Evolutionary conservation across 257 asterid species (phyloP).

Genomic region (Echites panduratus): DNA sequence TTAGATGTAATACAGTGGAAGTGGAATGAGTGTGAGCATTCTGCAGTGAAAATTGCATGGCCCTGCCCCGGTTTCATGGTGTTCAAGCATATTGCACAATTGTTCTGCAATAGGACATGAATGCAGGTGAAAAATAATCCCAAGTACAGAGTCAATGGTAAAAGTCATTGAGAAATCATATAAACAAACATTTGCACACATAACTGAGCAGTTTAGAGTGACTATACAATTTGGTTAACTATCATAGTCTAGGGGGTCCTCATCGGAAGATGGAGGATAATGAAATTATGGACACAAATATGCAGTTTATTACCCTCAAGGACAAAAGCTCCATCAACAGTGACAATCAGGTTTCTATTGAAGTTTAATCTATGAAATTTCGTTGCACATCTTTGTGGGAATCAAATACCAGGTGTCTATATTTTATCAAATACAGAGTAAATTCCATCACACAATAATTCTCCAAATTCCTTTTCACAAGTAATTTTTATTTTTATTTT

Average conservation of each 20-base stretch:
- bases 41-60: slow-evolving; percentile 91
- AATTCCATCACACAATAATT: not conserved
- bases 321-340: not conserved
- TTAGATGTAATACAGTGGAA: slow-evolving; percentile 81
- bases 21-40: slow-evolving; percentile 90
- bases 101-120: slow-evolving; percentile 39
- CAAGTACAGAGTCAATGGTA: not conserved
- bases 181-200: not conserved
- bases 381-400: not conserved
- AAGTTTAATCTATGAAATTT: too few species aligned
- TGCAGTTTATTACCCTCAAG: not conserved
- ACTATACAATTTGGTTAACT: not conserved
- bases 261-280: not conserved
- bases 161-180: not conserved
- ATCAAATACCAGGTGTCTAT: not conserved
- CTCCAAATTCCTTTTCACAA: not conserved
- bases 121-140: slow-evolving; percentile 9
- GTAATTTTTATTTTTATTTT: not conserved
- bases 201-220: not conserved
- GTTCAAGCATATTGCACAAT: slow-evolving; percentile 77
- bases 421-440: not conserved
- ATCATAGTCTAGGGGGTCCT: not conserved
- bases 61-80: slow-evolving; percentile 71
- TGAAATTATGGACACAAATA: not conserved
- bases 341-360: not conserved